Base-by-base conservation (phyloP, 371 early-diverging fungal genomes). In the Rhizomucor pusillus region DNA sequence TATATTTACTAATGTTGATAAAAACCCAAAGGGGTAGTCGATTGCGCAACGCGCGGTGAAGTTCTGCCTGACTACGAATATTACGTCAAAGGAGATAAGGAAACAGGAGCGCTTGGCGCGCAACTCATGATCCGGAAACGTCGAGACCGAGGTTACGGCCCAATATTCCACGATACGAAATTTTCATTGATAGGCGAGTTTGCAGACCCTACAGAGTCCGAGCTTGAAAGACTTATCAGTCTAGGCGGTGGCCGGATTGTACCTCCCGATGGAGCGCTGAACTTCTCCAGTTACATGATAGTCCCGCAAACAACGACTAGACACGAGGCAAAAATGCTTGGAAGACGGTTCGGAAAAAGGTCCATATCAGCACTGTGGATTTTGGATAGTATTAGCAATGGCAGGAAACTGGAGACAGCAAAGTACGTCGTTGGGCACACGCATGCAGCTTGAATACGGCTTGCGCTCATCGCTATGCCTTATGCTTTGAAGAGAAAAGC, bases 41-140 rank as follows among this genome's bases (percentile, higher is more conserved):
- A 22, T 7, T 54, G 55, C 39, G 13, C 23, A 4, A 3, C 7
- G 22, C 14, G 13, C 22, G 33, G 34, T 12, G 16, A 14, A 6
- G 20, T 47, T 3, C 19, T 54, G n/a, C 55, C 55, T 35, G 47
- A 19, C 14, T 46, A 54, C 11, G 20, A 22, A 2, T 54, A 54
- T 37, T 35, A n/a, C 9, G 55, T 47, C 11, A 24, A 24, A 12
- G 55, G 55, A 19, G 39, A 47, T 20, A 47, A 14, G 11, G 36
- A 23, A 13, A 37, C 22, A 6, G 33, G 33, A 5, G n/a, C 46
- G 5, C 43, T 18, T 22, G 25, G 29, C 35, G 46, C 19, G 12
- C 36, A 19, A 12, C 5, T 14, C 19, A 41, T 16, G 41, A 41
- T 41, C 12, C 19, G 41, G 11, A 41, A 14, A 11, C 41, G 41